Evolutionary conservation across 2,329 filamentous ascomycete genomes (phyloP).

Genomic region (Colletotrichum scovillei): DNA sequence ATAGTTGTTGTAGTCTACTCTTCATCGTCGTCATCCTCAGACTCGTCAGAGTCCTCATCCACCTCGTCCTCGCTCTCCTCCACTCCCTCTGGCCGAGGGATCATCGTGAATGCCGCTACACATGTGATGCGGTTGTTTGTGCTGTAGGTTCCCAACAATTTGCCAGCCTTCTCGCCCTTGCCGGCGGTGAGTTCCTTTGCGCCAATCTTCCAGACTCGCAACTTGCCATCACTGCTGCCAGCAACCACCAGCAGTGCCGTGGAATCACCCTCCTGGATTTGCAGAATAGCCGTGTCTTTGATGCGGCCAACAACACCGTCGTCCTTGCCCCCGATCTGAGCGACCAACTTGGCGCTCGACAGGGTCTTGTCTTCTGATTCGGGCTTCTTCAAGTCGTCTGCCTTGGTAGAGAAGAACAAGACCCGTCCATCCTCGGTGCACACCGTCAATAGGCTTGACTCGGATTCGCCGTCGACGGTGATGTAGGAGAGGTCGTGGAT

Average conservation of each 20-base stretch:
- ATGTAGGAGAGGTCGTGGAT: conserved; percentile 86
- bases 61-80: conserved; percentile 68
- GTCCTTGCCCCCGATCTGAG: conserved; percentile 81
- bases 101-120: conserved; percentile 86
- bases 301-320: conserved; percentile 77
- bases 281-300: conserved; percentile 86
- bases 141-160: conserved; percentile 80
- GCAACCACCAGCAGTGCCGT: conserved; percentile 70
- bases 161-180: conserved; percentile 62
- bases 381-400: conserved; percentile 54
- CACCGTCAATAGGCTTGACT: conserved; percentile 73
- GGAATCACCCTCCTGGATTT: conserved; percentile 50
- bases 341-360: conserved; percentile 73
- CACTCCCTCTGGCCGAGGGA: conserved; percentile 70
- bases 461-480: conserved; percentile 58
- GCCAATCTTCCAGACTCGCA: conserved; percentile 80
- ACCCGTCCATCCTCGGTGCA: conserved; percentile 93
- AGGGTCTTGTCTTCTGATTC: conserved; percentile 48
- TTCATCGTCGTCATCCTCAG: conserved; percentile 51
- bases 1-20: conserved; percentile 38
- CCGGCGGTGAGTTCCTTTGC: conserved; percentile 51
- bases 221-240: conserved; percentile 84
- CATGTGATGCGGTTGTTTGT: conserved; percentile 93
- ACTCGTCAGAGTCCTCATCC: conserved; percentile 53
- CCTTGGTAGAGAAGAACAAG: conserved; percentile 81